Conservation (phyloP, 305 asterid species). For the Caryopteris hybrid region DNA sequence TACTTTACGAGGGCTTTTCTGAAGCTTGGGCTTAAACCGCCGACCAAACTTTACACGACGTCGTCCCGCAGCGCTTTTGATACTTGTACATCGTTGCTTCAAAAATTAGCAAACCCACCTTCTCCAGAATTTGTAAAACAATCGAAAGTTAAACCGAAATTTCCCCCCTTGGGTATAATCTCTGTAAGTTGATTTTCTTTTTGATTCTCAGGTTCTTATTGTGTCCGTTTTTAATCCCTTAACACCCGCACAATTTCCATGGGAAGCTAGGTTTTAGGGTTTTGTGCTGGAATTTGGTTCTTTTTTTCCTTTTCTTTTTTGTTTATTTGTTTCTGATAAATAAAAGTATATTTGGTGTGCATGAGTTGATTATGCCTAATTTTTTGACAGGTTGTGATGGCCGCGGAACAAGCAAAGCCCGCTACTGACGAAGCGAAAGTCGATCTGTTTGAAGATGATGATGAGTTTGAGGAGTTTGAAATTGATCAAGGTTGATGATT, state of each 20-base stretch:
- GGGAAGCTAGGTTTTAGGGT: not conserved
- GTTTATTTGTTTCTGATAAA: not conserved
- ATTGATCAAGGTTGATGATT: conserved; percentile 60
- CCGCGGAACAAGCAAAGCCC: conserved; percentile 63
- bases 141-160: not conserved
- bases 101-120: no score
- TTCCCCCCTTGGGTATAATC: not conserved
- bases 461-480: conserved; percentile 89
- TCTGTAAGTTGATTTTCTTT: conserved; percentile 5
- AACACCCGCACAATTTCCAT: not conserved
- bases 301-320: not conserved
- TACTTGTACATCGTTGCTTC: not conserved
- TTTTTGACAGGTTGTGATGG: conserved; percentile 38
- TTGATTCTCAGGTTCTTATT: not conserved
- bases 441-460: conserved; percentile 88
- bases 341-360: not conserved
- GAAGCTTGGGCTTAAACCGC: not conserved
- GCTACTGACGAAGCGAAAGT: conserved; percentile 66
- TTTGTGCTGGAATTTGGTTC: not conserved
- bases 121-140: not conserved
- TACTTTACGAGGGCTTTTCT: not conserved
- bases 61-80: not conserved
- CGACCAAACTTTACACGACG: not conserved
- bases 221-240: not conserved
- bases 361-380: not conserved